Evolutionary conservation across 148 eudicot genomes (phyloP).

Genomic region (Silene uniflora): DNA sequence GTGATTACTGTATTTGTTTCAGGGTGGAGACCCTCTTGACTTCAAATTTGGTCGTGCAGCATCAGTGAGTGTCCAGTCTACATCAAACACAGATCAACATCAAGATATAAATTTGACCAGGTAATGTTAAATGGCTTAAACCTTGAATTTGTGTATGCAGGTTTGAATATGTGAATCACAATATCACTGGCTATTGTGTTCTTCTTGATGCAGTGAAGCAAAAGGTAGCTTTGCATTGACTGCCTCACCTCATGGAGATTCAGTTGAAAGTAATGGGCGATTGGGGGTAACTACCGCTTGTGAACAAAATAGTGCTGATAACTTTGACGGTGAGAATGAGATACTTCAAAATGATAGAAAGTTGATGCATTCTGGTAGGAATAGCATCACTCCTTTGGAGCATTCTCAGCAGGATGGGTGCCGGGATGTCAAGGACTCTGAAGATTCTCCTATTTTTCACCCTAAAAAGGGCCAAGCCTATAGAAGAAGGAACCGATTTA

Average conservation of each 20-base stretch:
- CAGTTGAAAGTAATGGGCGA: constrained; percentile 92
- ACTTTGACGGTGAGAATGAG: constrained; percentile 75
- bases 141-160: constrained; percentile 1
- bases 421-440: constrained; percentile 49
- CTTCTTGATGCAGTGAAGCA: constrained; percentile 60
- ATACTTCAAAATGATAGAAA: constrained; percentile 48
- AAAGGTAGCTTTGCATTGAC: constrained; percentile 78
- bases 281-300: constrained; percentile 48
- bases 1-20: constrained; percentile 21
- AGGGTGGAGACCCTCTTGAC: constrained; percentile 98
- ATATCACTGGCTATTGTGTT: constrained; percentile 2
- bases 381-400: constrained; percentile 46
- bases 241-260: constrained; percentile 87
- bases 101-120: constrained; percentile 60
- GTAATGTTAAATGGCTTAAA: constrained; percentile 25
- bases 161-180: constrained; percentile 5
- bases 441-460: constrained; percentile 57
- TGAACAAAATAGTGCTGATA: constrained; percentile 95
- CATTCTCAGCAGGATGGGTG: constrained; percentile 52
- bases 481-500: constrained; percentile 68
- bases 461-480: constrained; percentile 69
- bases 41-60: constrained; percentile 59
- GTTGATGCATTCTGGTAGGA: constrained; percentile 35
- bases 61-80: constrained; percentile 77
- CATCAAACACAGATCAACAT: constrained; percentile 67